A percentile compares a stretch with the other conserved stretches of the same genome.
Evolutionary conservation across 2,329 filamentous ascomycete genomes (phyloP).

Genomic region (Blumeriella jaapii): DNA sequence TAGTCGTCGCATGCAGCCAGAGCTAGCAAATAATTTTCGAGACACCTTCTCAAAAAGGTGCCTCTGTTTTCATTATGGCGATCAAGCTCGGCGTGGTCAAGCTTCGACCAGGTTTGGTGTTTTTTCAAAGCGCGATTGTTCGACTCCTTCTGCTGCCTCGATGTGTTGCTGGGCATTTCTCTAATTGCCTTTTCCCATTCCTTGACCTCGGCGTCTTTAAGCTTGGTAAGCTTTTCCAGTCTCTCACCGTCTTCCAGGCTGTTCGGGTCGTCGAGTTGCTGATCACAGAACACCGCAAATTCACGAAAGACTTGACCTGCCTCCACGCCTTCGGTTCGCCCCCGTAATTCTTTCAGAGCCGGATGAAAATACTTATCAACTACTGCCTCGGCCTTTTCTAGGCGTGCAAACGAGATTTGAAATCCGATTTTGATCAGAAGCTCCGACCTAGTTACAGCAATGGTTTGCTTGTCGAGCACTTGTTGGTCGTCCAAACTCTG

Average conservation of each 20-base stretch:
- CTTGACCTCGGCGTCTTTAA: slow-evolving; percentile 68
- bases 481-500: slow-evolving; percentile 56
- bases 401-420: slow-evolving; percentile 75
- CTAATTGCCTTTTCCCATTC: slow-evolving; percentile 43
- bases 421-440: slow-evolving; percentile 80
- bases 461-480: slow-evolving; percentile 54
- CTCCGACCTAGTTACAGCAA: slow-evolving; percentile 63
- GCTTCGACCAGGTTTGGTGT: slow-evolving; percentile 78
- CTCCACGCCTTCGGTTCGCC: slow-evolving; percentile 53
- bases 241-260: slow-evolving; percentile 74
- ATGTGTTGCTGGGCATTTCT: slow-evolving; percentile 32
- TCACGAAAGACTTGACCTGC: slow-evolving; percentile 87
- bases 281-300: slow-evolving; percentile 90
- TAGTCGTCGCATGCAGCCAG: slow-evolving; percentile 77
- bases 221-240: slow-evolving; percentile 65
- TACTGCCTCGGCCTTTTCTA: slow-evolving; percentile 86
- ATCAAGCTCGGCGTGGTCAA: slow-evolving; percentile 79
- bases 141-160: slow-evolving; percentile 40
- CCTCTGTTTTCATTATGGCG: slow-evolving; percentile 65
- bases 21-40: slow-evolving; percentile 87
- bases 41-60: slow-evolving; percentile 74
- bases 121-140: slow-evolving; percentile 53
- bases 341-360: slow-evolving; percentile 70
- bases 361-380: slow-evolving; percentile 77
- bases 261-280: slow-evolving; percentile 80